Conservation (phyloP, 257 asterid species). For the Rhazya stricta region DNA sequence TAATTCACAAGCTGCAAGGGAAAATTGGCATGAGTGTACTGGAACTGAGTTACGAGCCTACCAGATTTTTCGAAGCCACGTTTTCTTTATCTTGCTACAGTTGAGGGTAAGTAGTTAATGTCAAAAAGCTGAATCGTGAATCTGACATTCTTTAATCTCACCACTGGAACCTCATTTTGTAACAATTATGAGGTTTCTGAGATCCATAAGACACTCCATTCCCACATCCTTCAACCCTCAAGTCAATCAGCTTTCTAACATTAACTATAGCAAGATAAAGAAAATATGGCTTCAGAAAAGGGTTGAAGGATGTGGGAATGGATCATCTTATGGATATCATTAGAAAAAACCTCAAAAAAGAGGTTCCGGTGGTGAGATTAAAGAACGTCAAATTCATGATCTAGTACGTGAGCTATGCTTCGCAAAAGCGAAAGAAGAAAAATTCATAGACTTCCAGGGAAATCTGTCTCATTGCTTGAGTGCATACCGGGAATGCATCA, state of each 20-base stretch:
- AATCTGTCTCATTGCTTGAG: not conserved
- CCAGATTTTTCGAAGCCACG: slow-evolving; percentile 14
- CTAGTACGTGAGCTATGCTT: slow-evolving; percentile 13
- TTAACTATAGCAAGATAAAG: too few species aligned
- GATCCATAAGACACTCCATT: too few species aligned
- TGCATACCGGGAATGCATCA: not conserved
- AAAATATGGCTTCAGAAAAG: too few species aligned
- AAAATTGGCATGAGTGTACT: slow-evolving; percentile 3
- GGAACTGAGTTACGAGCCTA: slow-evolving; percentile 5
- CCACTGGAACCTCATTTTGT: slow-evolving; percentile 8
- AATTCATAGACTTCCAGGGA: not conserved
- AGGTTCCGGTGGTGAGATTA: slow-evolving; percentile 10
- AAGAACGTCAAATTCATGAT: slow-evolving; percentile 15
- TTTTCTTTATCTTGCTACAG: slow-evolving; percentile 15
- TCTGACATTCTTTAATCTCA: slow-evolving; percentile 6
- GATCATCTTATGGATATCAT: slow-evolving; percentile 7
- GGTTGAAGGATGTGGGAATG: slow-evolving; percentile 1
- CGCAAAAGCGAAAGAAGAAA: slow-evolving; percentile 11
- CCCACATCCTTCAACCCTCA: too few species aligned
- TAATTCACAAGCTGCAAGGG: not conserved
- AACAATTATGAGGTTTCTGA: slow-evolving; percentile 8
- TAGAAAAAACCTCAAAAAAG: too few species aligned
- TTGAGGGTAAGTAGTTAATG: not conserved
- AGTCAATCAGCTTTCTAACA: too few species aligned
- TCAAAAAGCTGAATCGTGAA: slow-evolving; percentile 15